A percentile compares a stretch with the other conserved stretches of the same genome.
These are phyloP conservation scores for Erysimum cheiranthoides DNA, from an alignment of 345 rosid genomes.

Conservation along the genomic window DNA sequence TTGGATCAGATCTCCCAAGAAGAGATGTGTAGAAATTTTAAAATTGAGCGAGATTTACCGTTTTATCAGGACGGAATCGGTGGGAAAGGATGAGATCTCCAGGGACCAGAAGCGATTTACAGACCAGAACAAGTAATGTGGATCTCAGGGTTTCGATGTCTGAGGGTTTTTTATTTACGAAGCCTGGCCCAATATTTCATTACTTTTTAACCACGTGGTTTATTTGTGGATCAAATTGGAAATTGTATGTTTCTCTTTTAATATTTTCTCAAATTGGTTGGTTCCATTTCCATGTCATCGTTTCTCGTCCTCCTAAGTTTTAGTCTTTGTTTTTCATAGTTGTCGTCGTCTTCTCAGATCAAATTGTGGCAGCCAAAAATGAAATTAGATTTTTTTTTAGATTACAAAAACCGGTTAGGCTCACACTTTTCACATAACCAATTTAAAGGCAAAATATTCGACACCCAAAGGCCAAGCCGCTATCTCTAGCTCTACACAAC, in stretches of 20 bases:
- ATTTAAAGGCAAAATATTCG: conserved; percentile 29
- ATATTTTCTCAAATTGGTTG: background rate
- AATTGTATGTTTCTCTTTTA: too few species aligned
- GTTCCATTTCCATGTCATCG: background rate
- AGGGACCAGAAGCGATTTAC: conserved; percentile 31
- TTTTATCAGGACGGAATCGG: conserved; percentile 11
- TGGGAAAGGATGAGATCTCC: conserved; percentile 33
- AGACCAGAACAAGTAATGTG: conserved; percentile 1
- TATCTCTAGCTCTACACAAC: conserved; percentile 43
- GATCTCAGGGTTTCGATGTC: conserved; percentile 33
- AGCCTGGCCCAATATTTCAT: conserved; percentile 27
- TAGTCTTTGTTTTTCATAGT: too few species aligned
- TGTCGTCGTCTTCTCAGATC: background rate
- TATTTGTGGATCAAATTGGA: conserved; percentile 1
- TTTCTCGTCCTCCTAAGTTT: background rate
- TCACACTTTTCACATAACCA: conserved; percentile 29
- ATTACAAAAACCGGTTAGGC: conserved; percentile 28
- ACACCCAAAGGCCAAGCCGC: conserved; percentile 26
- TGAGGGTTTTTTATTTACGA: background rate
- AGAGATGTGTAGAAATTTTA: background rate
- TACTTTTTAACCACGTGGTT: conserved; percentile 16
- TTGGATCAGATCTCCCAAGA: conserved; percentile 26
- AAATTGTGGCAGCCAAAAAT: conserved; percentile 2
- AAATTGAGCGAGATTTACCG: conserved; percentile 28
- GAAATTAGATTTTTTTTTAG: background rate